Conservation (phyloP, 805 yeast genomes). For the Cyberlindnera saturnus region DNA sequence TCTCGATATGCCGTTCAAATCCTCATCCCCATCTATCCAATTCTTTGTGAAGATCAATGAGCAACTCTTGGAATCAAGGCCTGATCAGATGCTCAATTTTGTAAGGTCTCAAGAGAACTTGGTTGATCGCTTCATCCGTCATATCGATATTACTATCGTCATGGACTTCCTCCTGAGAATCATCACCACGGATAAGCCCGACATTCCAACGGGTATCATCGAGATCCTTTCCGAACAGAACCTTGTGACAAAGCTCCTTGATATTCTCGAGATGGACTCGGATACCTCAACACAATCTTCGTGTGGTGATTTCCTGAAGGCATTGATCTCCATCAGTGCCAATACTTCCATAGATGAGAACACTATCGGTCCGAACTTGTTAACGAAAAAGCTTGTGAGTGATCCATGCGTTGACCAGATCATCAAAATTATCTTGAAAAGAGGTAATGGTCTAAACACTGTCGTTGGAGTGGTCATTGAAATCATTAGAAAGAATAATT, state of each 20-base stretch:
- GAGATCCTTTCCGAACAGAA: conserved; percentile 70
- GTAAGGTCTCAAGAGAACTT: conserved; percentile 48
- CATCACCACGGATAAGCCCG: conserved; percentile 87
- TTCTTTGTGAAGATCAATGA: conserved; percentile 86
- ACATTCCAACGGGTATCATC: conserved; percentile 81
- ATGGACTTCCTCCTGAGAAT: conserved; percentile 88
- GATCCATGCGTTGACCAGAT: conserved; percentile 55
- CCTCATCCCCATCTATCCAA: conserved; percentile 69
- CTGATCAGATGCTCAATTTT: conserved; percentile 48
- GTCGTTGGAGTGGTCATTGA: conserved; percentile 93
- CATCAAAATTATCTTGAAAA: conserved; percentile 59
- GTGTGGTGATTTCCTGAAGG: conserved; percentile 90
- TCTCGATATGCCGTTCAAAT: conserved; percentile 47
- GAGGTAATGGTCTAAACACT: conserved; percentile 78
- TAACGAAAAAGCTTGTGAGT: conserved; percentile 81
- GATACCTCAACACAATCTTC: conserved; percentile 74
- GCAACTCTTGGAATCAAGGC: conserved; percentile 76
- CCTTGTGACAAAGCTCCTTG: conserved; percentile 64
- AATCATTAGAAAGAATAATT: conserved; percentile 88
- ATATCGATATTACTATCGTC: conserved; percentile 81
- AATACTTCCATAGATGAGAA: conserved; percentile 73
- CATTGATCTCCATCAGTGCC: conserved; percentile 90
- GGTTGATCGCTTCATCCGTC: conserved; percentile 66
- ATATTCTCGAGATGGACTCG: conserved; percentile 56
- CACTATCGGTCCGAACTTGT: conserved; percentile 89